These are phyloP conservation scores for Lecanicillium sp. DNA, from an alignment of 2,329 filamentous ascomycete genomes.

Conservation along the genomic window DNA sequence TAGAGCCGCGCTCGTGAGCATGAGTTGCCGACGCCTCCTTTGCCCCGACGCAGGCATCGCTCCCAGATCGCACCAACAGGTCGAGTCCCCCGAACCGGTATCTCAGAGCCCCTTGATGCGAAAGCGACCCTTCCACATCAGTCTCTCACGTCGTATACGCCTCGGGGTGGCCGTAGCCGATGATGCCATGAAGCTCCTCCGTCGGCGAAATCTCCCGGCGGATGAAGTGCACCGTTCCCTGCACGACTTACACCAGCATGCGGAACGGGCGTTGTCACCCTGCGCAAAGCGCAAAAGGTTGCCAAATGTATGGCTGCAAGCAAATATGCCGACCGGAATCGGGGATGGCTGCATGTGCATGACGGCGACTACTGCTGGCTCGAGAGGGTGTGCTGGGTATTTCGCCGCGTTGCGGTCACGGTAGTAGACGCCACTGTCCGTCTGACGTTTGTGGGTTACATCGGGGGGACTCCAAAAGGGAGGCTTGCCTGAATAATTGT, in stretches of 20 bases:
- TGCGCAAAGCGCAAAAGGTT: conserved; percentile 53
- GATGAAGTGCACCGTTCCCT: conserved; percentile 55
- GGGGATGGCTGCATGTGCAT: conserved; percentile 16
- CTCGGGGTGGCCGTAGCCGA: conserved; percentile 61
- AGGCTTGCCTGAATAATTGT: conserved; percentile 39
- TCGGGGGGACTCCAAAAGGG: conserved; percentile 42
- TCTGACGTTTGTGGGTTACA: conserved; percentile 25
- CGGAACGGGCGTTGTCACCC: conserved; percentile 45
- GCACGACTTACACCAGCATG: conserved; percentile 50
- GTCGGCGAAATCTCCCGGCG: conserved; percentile 55
- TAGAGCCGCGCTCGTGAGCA: too few species aligned
- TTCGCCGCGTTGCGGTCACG: conserved; percentile 49
- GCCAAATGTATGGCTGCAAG: conserved; percentile 54
- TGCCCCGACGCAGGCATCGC: conserved; percentile 46
- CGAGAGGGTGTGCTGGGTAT: conserved; percentile 43
- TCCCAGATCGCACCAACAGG: conserved; percentile 44
- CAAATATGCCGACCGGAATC: conserved; percentile 44
- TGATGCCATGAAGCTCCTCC: conserved; percentile 47
- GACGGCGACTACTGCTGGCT: conserved; percentile 41
- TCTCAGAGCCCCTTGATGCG: conserved; percentile 55
- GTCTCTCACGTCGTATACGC: conserved; percentile 58
- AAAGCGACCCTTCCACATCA: conserved; percentile 46
- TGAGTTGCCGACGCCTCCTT: too few species aligned
- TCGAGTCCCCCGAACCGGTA: conserved; percentile 51
- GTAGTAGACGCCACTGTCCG: conserved; percentile 45